Conservation (phyloP, 805 yeast species). For the Clavispora phyllophila region DNA sequence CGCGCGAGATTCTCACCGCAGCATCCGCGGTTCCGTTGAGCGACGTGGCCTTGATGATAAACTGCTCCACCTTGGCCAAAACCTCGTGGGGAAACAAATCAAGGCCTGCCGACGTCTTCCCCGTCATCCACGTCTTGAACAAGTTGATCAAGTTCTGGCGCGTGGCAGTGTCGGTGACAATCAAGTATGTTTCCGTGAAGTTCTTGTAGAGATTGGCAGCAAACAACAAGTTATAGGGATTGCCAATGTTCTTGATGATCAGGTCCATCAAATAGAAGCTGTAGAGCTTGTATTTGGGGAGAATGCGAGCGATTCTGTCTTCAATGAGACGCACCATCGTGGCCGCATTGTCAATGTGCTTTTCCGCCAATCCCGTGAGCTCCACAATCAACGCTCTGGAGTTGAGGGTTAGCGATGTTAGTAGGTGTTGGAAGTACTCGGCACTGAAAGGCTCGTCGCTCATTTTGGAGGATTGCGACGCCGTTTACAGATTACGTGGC, state of each 20-base stretch:
- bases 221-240: conserved; percentile 38
- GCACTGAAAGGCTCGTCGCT: conserved; percentile 21
- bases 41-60: conserved; percentile 36
- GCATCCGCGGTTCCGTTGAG: conserved; percentile 13
- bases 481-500: conserved; percentile 7
- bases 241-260: conserved; percentile 39
- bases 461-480: conserved; percentile 3
- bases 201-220: conserved; percentile 28
- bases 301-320: conserved; percentile 29
- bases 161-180: conserved; percentile 36
- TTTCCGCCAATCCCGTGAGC: conserved; percentile 35
- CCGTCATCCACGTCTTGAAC: conserved; percentile 37
- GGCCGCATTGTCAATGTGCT: conserved; percentile 25
- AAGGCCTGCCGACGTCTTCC: conserved; percentile 29
- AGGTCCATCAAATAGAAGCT: conserved; percentile 38
- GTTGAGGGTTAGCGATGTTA: conserved; percentile 31
- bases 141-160: conserved; percentile 36
- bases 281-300: conserved; percentile 33
- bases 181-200: conserved; percentile 35
- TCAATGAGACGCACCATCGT: conserved; percentile 31
- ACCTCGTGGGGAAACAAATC: conserved; percentile 29
- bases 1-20: conserved; percentile 15
- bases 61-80: conserved; percentile 30
- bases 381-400: conserved; percentile 35
- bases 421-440: conserved; percentile 27